Evolutionary conservation across 108 stramenopile genomes (phyloP).

Genomic region (Fragilariopsis cylindrus): DNA sequence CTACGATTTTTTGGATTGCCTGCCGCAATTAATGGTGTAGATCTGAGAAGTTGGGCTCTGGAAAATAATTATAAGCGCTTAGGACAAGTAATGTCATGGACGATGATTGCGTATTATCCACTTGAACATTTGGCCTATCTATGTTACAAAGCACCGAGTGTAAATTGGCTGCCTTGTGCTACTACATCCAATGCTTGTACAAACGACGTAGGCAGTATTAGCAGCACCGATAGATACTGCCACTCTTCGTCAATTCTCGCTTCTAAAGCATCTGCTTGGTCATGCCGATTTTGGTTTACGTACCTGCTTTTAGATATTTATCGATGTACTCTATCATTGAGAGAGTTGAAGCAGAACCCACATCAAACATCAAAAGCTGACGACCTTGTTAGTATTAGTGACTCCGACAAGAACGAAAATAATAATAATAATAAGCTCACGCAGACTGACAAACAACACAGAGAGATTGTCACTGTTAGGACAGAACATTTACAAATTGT

Average conservation of each 20-base stretch:
- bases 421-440: not conserved
- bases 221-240: not conserved
- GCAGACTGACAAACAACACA: not conserved
- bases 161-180: not conserved
- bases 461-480: not conserved
- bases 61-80: constrained; percentile 40
- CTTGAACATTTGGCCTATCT: constrained; percentile 73
- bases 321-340: constrained; percentile 14
- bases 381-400: constrained; percentile 26
- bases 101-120: constrained; percentile 78
- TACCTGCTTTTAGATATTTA: constrained; percentile 66
- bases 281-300: constrained; percentile 69
- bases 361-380: not conserved
- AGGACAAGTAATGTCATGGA: constrained; percentile 69
- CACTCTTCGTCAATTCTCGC: constrained; percentile 34
- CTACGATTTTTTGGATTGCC: constrained; percentile 69
- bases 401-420: no score
- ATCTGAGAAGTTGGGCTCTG: constrained; percentile 52
- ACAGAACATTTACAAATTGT: constrained; percentile 56
- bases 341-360: not conserved
- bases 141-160: constrained; percentile 60
- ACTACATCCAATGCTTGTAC: not conserved
- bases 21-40: constrained; percentile 59
- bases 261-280: constrained; percentile 53
- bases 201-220: not conserved